Base-by-base conservation (phyloP, 1,284 basidiomycete species). In the Gymnopus androsaceus region DNA sequence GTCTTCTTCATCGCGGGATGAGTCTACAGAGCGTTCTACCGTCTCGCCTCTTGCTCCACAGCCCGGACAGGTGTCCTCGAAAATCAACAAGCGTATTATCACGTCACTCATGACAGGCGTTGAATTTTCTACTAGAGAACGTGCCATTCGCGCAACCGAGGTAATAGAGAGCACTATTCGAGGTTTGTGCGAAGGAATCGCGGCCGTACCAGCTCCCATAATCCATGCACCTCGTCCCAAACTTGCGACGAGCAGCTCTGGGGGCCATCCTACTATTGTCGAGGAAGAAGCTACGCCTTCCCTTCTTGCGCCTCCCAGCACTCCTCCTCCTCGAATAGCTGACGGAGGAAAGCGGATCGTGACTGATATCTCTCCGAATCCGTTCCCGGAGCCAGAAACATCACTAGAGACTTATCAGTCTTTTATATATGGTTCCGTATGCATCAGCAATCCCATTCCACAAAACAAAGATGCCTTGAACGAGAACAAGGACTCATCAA, bases 81-180 rank as follows among this genome's bases (percentile, higher is more conserved):
- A 82, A 58, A 76, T 93, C 57, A 79, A 85, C 62, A 83, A 85
- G 63, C 85, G 92, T 15, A 75, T 95, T 15, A 71, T 89, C 62
- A 76, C 78, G 23, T 81, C 84, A 42, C 72, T 95, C 59, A 79
- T 85, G 69, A 90, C 78, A 31, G 81, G 87, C 46, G 82, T 89
- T 62, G 92, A 94, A 66, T 95, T 94, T 69, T 85, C 85, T 31
- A 86, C 81, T 1, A 68, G 71, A 5, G 85, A 85, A 52, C 79
- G 83, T 51, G 81, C 88, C 8, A 69, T 83, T 51, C 81, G 83
- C 59, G 87, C 84, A 7, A 92, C 91, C 14, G 83, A 83, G 62
- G 79, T 83, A 33, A 75, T 94, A 61, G 84, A 91, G 66, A 77
- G 76, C 23, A 75, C 84, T 11, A 85, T 92, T 56, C 77, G 78